phyloP scores from a whole-genome alignment of 2,329 filamentous ascomycete species.

The Colletotrichum abscissum region DNA sequence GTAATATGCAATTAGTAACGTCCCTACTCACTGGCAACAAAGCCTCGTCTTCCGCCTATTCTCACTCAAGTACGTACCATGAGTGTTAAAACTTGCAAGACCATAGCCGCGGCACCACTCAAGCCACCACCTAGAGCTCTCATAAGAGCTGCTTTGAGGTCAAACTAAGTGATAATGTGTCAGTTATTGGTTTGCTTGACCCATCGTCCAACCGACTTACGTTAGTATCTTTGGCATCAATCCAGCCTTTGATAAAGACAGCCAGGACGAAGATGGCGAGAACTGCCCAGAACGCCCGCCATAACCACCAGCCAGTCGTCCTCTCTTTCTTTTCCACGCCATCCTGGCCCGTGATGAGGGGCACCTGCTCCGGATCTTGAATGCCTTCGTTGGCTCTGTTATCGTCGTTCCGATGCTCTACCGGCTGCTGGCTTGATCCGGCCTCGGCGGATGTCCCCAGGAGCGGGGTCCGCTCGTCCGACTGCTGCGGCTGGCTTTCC shows the following conservation, averaged over 20 bases:
- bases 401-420: not conserved
- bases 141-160: constrained; percentile 55
- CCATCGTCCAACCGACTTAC: constrained; percentile 39
- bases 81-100: constrained; percentile 58
- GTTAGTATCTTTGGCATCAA: constrained; percentile 55
- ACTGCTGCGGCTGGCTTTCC: constrained; percentile 19
- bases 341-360: constrained; percentile 8
- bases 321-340: constrained; percentile 14
- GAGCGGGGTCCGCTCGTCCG: constrained; percentile 39
- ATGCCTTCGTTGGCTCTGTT: constrained; percentile 17
- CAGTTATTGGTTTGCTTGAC: not conserved
- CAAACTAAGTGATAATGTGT: constrained; percentile 47
- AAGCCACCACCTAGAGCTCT: constrained; percentile 57
- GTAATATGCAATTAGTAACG: not conserved
- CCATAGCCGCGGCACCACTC: constrained; percentile 60
- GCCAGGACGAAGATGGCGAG: constrained; percentile 44
- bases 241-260: constrained; percentile 57
- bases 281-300: constrained; percentile 51
- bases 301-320: constrained; percentile 44
- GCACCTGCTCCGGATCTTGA: constrained; percentile 29
- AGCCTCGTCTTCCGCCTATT: not conserved
- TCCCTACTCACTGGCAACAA: not conserved
- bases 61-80: constrained; percentile 49
- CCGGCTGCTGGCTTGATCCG: constrained; percentile 1
- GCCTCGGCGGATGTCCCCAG: constrained; percentile 26